These are phyloP conservation scores for Spinacia oleracea DNA, from an alignment of 179 eudicot species.

Conservation along the genomic window DNA sequence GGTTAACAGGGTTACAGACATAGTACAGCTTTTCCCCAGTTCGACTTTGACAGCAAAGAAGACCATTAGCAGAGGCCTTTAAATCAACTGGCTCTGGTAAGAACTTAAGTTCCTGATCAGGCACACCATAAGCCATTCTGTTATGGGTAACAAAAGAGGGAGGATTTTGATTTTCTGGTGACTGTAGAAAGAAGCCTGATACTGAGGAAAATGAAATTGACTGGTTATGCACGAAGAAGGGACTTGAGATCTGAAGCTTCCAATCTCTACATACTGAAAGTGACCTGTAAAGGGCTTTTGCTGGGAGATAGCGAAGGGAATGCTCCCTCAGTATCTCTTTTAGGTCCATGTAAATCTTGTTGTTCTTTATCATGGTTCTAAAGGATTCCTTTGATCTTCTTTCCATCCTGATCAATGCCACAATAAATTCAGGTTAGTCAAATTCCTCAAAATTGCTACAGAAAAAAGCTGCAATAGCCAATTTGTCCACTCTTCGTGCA, in stretches of 20 bases:
- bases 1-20: constrained; percentile 56
- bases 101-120: constrained; percentile 46
- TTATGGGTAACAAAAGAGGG: constrained; percentile 46
- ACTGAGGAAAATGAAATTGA: constrained; percentile 34
- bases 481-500: not conserved
- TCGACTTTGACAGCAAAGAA: constrained; percentile 53
- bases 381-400: constrained; percentile 9
- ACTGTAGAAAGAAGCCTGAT: constrained; percentile 54
- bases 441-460: not conserved
- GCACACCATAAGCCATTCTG: constrained; percentile 50
- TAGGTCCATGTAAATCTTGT: constrained; percentile 44
- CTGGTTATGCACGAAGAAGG: constrained; percentile 60
- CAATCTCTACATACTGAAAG: constrained; percentile 55
- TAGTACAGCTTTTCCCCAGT: constrained; percentile 44
- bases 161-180: constrained; percentile 13
- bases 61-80: constrained; percentile 50
- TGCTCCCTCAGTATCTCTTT: constrained; percentile 52
- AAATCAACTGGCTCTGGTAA: constrained; percentile 51
- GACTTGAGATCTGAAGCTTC: constrained; percentile 51
- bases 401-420: constrained; percentile 25
- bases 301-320: constrained; percentile 56
- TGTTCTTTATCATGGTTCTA: not conserved
- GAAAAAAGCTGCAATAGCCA: not conserved
- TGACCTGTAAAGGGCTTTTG: constrained; percentile 51
- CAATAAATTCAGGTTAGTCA: not conserved